Conservation (phyloP, 169 alveolate genomes). For the Cryptosporidium meleagridis region DNA sequence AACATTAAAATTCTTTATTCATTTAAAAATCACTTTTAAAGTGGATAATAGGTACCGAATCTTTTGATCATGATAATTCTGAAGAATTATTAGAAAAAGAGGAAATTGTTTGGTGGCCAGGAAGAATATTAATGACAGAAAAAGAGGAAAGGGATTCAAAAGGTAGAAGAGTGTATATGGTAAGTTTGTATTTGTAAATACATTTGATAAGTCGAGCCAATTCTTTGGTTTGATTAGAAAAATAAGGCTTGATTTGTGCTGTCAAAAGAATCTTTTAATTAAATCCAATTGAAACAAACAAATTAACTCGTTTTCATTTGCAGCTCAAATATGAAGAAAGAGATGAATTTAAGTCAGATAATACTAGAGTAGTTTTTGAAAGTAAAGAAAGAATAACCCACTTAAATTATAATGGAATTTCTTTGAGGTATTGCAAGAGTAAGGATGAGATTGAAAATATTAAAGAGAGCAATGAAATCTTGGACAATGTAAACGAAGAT, state of each 20-base stretch:
- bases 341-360: constrained; percentile 59
- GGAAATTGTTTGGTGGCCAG: constrained; percentile 70
- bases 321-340: constrained; percentile 54
- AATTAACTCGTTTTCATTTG: background rate
- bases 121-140: constrained; percentile 9
- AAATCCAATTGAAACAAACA: background rate
- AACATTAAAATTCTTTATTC: background rate
- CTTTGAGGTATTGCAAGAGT: constrained; percentile 4
- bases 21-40: background rate
- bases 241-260: background rate
- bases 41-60: constrained; percentile 59
- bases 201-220: background rate
- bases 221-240: background rate
- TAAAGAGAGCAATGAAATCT: background rate
- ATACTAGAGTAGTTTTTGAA: constrained; percentile 31
- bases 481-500: background rate
- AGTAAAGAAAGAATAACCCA: constrained; percentile 28
- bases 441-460: constrained; percentile 17
- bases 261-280: background rate
- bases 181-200: constrained; percentile 35
- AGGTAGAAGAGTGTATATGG: constrained; percentile 55
- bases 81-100: background rate
- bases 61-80: background rate
- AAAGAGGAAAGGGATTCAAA: constrained; percentile 47
- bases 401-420: constrained; percentile 17